A percentile compares a stretch with the other conserved stretches of the same genome.
These are phyloP conservation scores for Naegleria fowleri DNA, from an alignment of 208 protist species.

Conservation along the genomic window DNA sequence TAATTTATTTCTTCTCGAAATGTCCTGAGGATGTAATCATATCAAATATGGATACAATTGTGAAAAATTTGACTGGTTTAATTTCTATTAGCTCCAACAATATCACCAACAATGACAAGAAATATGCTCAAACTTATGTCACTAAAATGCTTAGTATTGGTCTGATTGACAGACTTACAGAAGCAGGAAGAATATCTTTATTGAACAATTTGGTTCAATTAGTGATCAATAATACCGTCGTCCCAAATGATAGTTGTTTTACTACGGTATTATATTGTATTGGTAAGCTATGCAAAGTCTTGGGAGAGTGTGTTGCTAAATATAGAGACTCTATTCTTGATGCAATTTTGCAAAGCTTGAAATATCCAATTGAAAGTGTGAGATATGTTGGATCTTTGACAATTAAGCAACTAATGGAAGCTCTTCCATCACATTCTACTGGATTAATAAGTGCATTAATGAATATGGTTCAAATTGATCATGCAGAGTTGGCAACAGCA, in stretches of 20 bases:
- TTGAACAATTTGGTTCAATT: background rate
- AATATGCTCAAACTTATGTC: background rate
- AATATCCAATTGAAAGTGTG: background rate
- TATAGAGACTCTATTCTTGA: background rate
- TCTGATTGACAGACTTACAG: background rate
- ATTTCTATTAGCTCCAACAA: background rate
- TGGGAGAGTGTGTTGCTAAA: background rate
- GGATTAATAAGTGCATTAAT: background rate
- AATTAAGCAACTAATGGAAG: background rate
- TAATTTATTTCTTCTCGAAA: conserved; percentile 13
- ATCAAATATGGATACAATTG: background rate
- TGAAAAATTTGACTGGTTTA: background rate
- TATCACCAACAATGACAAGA: background rate
- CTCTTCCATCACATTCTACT: background rate
- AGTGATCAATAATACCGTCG: background rate
- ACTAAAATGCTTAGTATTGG: conserved; percentile 6
- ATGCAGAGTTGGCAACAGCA: conserved; percentile 4
- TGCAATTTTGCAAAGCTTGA: background rate
- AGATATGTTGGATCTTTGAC: background rate
- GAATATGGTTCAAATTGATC: conserved; percentile 22
- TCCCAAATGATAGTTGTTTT: background rate
- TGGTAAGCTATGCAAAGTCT: background rate
- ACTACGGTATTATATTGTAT: background rate
- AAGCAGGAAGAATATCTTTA: background rate
- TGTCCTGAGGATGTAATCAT: background rate